These are phyloP conservation scores for Allium sativum DNA, from an alignment of 106 monocot species.

Conservation along the genomic window DNA sequence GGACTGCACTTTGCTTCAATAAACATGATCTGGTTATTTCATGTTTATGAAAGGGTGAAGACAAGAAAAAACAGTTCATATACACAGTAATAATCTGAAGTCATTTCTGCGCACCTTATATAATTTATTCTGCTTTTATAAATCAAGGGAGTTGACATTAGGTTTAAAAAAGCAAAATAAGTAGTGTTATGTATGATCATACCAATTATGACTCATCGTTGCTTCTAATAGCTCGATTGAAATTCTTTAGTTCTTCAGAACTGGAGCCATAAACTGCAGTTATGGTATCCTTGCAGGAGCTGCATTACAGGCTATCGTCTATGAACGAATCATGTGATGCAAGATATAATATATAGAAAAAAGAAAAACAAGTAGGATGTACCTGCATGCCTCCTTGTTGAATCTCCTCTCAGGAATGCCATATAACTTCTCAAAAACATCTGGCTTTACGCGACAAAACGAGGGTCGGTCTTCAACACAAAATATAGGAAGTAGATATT, in stretches of 20 bases:
- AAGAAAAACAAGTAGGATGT: background rate
- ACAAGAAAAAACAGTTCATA: too few relatives aligned
- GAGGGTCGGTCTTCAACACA: constrained; percentile 30
- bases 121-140: too few relatives aligned
- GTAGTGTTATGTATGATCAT: too few relatives aligned
- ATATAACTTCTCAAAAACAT: constrained; percentile 37
- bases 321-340: background rate
- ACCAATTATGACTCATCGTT: background rate
- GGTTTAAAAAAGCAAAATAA: too few relatives aligned
- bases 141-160: too few relatives aligned
- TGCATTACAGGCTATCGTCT: constrained; percentile 13
- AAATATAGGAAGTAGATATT: background rate
- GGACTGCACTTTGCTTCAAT: too few relatives aligned
- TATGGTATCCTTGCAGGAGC: constrained; percentile 37
- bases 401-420: constrained; percentile 38
- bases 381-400: constrained; percentile 60
- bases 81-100: too few relatives aligned
- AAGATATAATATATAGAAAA: background rate
- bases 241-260: constrained; percentile 42
- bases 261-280: constrained; percentile 32
- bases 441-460: constrained; percentile 55
- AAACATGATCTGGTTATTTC: too few relatives aligned
- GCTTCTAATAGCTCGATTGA: constrained; percentile 21
- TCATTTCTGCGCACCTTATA: too few relatives aligned
- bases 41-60: too few relatives aligned